These are phyloP conservation scores for Xylaria sp. DNA, from an alignment of 2,329 filamentous ascomycete genomes.

Conservation along the genomic window DNA sequence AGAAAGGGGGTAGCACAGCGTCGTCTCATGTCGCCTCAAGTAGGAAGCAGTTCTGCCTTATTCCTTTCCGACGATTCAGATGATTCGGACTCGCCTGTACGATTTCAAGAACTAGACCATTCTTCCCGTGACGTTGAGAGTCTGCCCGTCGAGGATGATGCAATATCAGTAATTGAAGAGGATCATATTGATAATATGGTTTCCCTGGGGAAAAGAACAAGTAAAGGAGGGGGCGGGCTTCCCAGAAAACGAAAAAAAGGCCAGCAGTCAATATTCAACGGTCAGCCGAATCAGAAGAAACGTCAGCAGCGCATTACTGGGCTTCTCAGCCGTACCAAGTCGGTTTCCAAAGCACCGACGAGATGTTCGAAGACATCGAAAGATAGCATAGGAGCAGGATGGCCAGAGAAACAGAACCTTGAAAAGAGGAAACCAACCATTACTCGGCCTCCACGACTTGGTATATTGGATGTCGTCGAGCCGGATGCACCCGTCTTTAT, in stretches of 20 bases:
- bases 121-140: conserved; percentile 9
- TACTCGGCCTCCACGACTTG: conserved; percentile 52
- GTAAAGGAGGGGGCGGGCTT: conserved; percentile 32
- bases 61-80: conserved; percentile 55
- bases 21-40: conserved; percentile 43
- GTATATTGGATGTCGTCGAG: conserved; percentile 66
- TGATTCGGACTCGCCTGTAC: conserved; percentile 42
- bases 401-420: conserved; percentile 18
- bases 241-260: conserved; percentile 41
- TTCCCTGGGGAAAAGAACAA: conserved; percentile 49
- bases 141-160: conserved; percentile 42
- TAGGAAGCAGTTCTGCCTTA: conserved; percentile 41
- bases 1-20: conserved; percentile 58
- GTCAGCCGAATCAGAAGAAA: conserved; percentile 33
- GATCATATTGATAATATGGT: conserved; percentile 59
- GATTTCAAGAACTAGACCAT: conserved; percentile 25
- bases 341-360: conserved; percentile 15
- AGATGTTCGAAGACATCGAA: not conserved
- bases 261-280: conserved; percentile 41
- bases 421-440: conserved; percentile 12
- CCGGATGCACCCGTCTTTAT: conserved; percentile 61
- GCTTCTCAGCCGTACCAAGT: conserved; percentile 32
- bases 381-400: not conserved
- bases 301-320: conserved; percentile 42
- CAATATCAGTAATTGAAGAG: conserved; percentile 55